These are phyloP conservation scores for Houttuynia cordata DNA, from an alignment of 164 flowering plant species.

Conservation along the genomic window DNA sequence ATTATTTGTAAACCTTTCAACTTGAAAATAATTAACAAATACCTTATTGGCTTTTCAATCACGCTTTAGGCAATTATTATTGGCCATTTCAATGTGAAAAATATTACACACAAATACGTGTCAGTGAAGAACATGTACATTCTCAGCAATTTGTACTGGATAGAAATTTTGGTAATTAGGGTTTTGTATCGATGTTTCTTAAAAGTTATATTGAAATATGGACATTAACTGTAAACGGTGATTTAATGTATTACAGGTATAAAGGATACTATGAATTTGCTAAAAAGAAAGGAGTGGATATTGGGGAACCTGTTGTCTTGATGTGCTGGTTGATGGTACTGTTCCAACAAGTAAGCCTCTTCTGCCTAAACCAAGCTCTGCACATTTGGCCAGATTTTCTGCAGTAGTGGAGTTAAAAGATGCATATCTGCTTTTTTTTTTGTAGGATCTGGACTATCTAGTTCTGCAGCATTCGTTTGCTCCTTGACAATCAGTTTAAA, in stretches of 20 bases:
- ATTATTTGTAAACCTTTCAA: not conserved
- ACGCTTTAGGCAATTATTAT: too few species aligned
- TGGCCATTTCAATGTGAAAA: too few species aligned
- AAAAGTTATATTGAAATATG: not conserved
- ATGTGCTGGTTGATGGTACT: conserved; percentile 79
- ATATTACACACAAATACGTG: too few species aligned
- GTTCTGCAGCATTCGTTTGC: conserved; percentile 98
- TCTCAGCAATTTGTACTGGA: not conserved
- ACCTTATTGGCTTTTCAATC: not conserved
- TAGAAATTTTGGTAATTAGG: too few species aligned
- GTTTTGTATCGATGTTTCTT: not conserved
- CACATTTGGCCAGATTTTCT: not conserved
- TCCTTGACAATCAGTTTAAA: conserved; percentile 86
- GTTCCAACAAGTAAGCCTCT: conserved; percentile 73
- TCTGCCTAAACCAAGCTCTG: not conserved
- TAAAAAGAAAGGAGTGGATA: conserved; percentile 56
- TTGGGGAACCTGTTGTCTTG: conserved; percentile 73
- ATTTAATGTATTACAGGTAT: conserved; percentile 38
- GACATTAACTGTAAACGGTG: not conserved
- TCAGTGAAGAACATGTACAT: too few species aligned
- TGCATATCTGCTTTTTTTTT: not conserved
- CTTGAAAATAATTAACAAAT: not conserved
- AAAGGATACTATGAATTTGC: conserved; percentile 83
- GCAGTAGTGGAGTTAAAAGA: not conserved
- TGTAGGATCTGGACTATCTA: conserved; percentile 89